Evolutionary conservation across 73 alveolate species (phyloP).

Genomic region (Paramecium sonneborni): DNA sequence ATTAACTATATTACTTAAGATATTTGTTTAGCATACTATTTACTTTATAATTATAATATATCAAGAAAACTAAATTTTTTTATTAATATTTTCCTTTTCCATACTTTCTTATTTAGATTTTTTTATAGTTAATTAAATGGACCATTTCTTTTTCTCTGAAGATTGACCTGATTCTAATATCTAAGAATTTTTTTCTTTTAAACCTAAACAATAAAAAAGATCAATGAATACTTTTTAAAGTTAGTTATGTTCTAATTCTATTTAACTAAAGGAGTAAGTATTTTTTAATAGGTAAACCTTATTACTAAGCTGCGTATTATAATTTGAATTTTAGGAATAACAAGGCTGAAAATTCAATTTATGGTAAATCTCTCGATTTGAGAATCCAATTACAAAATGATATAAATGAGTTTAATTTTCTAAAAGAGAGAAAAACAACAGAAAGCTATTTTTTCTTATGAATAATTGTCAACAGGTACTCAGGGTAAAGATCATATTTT

Average conservation of each 20-base stretch:
- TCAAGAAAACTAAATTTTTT: constrained; percentile 2
- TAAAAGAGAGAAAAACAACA: neutral
- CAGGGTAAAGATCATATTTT: neutral
- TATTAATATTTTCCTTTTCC: neutral
- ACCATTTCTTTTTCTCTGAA: neutral
- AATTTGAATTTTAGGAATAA: neutral
- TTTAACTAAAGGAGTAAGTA: neutral
- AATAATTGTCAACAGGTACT: neutral
- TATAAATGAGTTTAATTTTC: neutral
- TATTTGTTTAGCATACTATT: too few species aligned
- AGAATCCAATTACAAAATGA: neutral
- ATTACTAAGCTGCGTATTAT: neutral
- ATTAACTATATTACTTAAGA: too few species aligned
- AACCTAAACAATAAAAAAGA: neutral
- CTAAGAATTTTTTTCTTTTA: neutral
- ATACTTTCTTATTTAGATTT: neutral
- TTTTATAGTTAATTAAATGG: neutral
- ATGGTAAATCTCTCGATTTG: neutral
- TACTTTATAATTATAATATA: neutral
- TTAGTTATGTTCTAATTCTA: neutral
- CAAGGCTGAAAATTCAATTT: neutral
- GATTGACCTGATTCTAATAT: neutral
- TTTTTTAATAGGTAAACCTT: neutral
- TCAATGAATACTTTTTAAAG: neutral
- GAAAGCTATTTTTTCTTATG: neutral